Percentiles rank a stretch among this genome's conserved stretches.
These are phyloP conservation scores for Hypoxylon sp. DNA, from an alignment of 2,329 filamentous ascomycete genomes.

Conservation along the genomic window DNA sequence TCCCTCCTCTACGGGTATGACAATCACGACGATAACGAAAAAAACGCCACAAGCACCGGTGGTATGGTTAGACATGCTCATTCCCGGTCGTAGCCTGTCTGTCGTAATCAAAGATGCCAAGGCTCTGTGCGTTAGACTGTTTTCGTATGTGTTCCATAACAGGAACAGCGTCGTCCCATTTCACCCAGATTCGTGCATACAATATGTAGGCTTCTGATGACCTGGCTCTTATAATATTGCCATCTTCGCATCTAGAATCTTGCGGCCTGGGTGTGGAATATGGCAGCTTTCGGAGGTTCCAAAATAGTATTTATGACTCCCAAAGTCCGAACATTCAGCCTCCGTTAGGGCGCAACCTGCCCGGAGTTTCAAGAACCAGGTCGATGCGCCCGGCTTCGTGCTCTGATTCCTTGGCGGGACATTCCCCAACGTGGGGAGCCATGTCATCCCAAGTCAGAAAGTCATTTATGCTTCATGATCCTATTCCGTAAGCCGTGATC, in stretches of 20 bases:
- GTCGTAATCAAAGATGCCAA: slow-evolving; percentile 58
- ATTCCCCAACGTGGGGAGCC: slow-evolving; percentile 3
- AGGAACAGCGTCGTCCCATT: slow-evolving; percentile 45
- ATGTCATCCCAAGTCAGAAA: slow-evolving; percentile 26
- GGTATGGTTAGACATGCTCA: slow-evolving; percentile 57
- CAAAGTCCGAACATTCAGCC: slow-evolving; percentile 33
- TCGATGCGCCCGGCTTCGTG: slow-evolving; percentile 11
- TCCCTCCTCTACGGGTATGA: slow-evolving; percentile 35
- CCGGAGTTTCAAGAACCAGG: slow-evolving; percentile 36
- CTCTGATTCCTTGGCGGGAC: slow-evolving; percentile 16
- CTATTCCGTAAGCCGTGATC: slow-evolving; percentile 6
- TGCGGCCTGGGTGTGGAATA: slow-evolving; percentile 8
- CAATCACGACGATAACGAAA: slow-evolving; percentile 18
- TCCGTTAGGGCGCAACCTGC: slow-evolving; percentile 9
- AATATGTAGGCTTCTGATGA: not conserved
- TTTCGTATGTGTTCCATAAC: slow-evolving; percentile 50
- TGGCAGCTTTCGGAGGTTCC: slow-evolving; percentile 8
- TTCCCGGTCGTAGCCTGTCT: slow-evolving; percentile 64
- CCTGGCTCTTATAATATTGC: slow-evolving; percentile 31
- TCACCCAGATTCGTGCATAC: not conserved
- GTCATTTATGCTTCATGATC: slow-evolving; percentile 20
- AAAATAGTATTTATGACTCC: slow-evolving; percentile 17
- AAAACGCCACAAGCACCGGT: slow-evolving; percentile 21
- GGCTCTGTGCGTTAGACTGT: slow-evolving; percentile 59
- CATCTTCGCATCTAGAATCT: slow-evolving; percentile 14